Conservation (phyloP, 352 stramenopile species). For the Globisporangium emineosum region DNA sequence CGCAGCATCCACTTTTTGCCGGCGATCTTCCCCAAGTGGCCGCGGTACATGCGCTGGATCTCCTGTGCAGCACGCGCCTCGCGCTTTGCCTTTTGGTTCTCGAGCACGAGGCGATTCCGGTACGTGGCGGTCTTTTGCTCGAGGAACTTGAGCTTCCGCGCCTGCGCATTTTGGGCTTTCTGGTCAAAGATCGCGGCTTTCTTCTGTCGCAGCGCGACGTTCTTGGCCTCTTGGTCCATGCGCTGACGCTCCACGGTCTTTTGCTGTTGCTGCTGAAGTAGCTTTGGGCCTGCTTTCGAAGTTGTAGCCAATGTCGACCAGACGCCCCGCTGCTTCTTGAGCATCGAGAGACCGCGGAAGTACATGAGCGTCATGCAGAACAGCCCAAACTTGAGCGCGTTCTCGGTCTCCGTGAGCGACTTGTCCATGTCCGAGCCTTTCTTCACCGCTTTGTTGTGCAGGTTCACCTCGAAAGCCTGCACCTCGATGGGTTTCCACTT, state of each 20-base stretch:
- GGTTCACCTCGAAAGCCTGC: conserved; percentile 45
- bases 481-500: conserved; percentile 80
- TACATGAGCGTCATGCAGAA: conserved; percentile 97
- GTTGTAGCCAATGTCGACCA: conserved; percentile 54
- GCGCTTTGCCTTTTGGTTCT: conserved; percentile 64
- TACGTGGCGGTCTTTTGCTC: conserved; percentile 61
- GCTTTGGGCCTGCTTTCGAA: neutral
- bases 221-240: conserved; percentile 51
- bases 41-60: conserved; percentile 76
- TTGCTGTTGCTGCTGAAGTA: conserved; percentile 9
- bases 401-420: conserved; percentile 84
- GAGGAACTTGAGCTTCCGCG: conserved; percentile 64
- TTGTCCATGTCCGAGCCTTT: conserved; percentile 65
- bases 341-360: conserved; percentile 88
- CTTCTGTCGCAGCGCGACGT: conserved; percentile 35
- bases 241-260: conserved; percentile 42
- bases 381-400: conserved; percentile 93
- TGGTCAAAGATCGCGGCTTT: conserved; percentile 41
- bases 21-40: conserved; percentile 77
- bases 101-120: conserved; percentile 49
- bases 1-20: conserved; percentile 82
- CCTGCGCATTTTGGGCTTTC: conserved; percentile 59
- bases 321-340: conserved; percentile 80
- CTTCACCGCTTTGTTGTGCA: conserved; percentile 60
- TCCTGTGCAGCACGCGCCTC: conserved; percentile 44